These are phyloP conservation scores for Puccinellia tenuiflora DNA, from an alignment of 176 grass and related monocot genomes.

Conservation along the genomic window DNA sequence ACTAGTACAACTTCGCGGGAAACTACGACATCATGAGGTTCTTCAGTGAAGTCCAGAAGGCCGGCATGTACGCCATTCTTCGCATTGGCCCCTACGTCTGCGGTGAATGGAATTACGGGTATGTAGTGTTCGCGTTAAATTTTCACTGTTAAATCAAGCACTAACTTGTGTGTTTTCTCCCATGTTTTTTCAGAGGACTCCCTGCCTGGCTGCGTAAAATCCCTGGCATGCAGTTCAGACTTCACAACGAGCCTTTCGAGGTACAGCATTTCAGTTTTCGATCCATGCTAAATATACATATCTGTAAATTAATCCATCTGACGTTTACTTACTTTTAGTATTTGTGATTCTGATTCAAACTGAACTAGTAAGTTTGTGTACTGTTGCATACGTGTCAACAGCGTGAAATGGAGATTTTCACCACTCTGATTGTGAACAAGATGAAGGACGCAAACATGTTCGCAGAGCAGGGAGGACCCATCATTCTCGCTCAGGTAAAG, in stretches of 20 bases:
- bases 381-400: not conserved
- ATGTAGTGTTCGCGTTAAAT: not conserved
- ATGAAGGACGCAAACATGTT: conserved; percentile 40
- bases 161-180: not conserved
- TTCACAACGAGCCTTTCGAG: conserved; percentile 55
- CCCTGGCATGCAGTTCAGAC: conserved; percentile 48
- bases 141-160: not conserved
- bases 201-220: conserved; percentile 52
- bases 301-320: not conserved
- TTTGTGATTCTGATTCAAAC: not conserved
- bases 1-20: conserved; percentile 54
- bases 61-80: conserved; percentile 56
- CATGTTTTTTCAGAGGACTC: conserved; percentile 31
- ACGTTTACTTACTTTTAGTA: no score
- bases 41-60: conserved; percentile 51
- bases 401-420: conserved; percentile 62
- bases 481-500: conserved; percentile 52
- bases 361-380: not conserved
- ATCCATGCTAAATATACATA: not conserved
- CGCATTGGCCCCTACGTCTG: conserved; percentile 76
- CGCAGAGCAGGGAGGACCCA: conserved; percentile 52
- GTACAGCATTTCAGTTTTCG: not conserved
- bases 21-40: conserved; percentile 51
- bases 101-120: conserved; percentile 78
- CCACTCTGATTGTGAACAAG: conserved; percentile 53